phyloP scores from a whole-genome alignment of 192 early-diverging fungal species.

The Podila clonocystis region DNA sequence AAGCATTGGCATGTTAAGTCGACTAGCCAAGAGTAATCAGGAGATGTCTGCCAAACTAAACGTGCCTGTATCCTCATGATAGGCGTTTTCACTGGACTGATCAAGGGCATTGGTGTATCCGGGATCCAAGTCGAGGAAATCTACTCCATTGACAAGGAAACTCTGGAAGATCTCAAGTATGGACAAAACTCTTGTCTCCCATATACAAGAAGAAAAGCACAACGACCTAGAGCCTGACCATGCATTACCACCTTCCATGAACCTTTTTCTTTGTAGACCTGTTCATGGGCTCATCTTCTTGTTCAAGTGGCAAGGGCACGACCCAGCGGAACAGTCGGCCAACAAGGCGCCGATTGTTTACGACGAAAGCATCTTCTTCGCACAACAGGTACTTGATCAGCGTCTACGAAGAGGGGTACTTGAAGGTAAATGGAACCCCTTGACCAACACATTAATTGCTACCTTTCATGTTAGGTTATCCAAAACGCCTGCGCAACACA shows the following conservation, averaged over 20 bases:
- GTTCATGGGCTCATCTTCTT: slow-evolving; percentile 86
- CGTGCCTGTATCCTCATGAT: neutral
- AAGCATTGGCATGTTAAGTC: neutral
- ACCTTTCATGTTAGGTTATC: slow-evolving; percentile 67
- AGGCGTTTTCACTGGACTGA: slow-evolving; percentile 88
- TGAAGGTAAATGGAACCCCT: neutral
- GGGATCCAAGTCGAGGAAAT: slow-evolving; percentile 86
- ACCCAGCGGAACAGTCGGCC: slow-evolving; percentile 31
- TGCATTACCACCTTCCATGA: neutral
- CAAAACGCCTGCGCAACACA: slow-evolving; percentile 90
- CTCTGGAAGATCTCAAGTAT: slow-evolving; percentile 71
- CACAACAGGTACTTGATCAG: slow-evolving; percentile 56
- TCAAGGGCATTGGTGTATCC: slow-evolving; percentile 74
- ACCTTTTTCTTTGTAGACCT: slow-evolving; percentile 47
- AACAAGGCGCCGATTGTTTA: slow-evolving; percentile 39
- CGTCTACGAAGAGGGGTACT: too few species aligned
- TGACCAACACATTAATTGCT: neutral
- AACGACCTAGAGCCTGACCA: neutral
- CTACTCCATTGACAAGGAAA: slow-evolving; percentile 74
- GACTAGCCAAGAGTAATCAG: neutral
- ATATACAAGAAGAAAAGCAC: neutral
- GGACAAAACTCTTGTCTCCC: neutral
- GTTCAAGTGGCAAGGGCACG: slow-evolving; percentile 77
- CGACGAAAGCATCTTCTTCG: slow-evolving; percentile 73
- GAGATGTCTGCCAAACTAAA: neutral